phyloP scores from a whole-genome alignment of 208 protist genomes.

The Crithidia thermophila region DNA sequence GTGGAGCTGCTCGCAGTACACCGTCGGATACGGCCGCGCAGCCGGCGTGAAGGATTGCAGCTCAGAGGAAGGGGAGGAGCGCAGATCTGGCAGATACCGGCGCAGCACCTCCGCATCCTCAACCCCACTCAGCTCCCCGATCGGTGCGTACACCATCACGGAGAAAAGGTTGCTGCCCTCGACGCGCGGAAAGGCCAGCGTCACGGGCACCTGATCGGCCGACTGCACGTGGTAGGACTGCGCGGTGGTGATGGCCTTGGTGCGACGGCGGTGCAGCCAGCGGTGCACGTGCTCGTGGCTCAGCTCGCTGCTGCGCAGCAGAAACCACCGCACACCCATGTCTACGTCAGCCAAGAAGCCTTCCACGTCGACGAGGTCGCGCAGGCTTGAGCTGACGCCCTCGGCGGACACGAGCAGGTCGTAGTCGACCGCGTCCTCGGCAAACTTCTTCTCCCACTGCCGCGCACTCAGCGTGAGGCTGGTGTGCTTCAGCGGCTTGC shows the following conservation, averaged over 20 bases:
- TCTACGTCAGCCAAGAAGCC: constrained; percentile 77
- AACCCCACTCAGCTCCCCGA: constrained; percentile 51
- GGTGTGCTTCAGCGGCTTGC: constrained; percentile 37
- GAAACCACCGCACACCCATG: constrained; percentile 79
- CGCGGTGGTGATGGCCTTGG: constrained; percentile 30
- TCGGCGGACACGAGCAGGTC: constrained; percentile 86
- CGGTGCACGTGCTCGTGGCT: constrained; percentile 79
- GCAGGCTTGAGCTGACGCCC: constrained; percentile 78
- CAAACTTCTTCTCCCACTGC: constrained; percentile 78
- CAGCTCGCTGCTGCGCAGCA: constrained; percentile 49
- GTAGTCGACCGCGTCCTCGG: constrained; percentile 74
- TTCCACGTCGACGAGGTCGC: constrained; percentile 85
- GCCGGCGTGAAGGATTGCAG: constrained; percentile 38
- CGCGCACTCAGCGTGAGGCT: constrained; percentile 75
- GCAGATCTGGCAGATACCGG: constrained; percentile 42
- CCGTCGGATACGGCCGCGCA: constrained; percentile 58
- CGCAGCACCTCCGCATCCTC: constrained; percentile 48
- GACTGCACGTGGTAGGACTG: constrained; percentile 57
- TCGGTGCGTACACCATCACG: constrained; percentile 83
- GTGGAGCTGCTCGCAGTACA: constrained; percentile 88
- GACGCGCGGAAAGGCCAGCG: constrained; percentile 74
- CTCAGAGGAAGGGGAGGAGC: constrained; percentile 21
- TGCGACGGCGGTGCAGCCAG: constrained; percentile 72
- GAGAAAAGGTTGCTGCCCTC: constrained; percentile 68
- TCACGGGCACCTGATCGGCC: constrained; percentile 58